Evolutionary conservation across 495 filamentous ascomycete genomes (phyloP), one percentile per base, ranked within the genome.

Genomic region (Aspergillus asperescens): DNA sequence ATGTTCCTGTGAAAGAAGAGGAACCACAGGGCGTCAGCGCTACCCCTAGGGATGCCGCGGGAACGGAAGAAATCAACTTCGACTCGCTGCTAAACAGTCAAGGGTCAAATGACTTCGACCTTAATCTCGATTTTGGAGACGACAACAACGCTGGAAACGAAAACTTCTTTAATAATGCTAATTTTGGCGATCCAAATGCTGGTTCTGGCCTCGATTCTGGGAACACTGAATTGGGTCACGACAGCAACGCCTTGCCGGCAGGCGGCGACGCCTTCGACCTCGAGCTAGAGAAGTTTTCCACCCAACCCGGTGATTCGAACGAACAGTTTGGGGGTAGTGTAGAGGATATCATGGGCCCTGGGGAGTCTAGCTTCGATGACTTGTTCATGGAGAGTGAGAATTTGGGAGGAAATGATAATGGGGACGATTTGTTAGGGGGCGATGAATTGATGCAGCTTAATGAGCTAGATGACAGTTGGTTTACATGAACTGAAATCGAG

Each of bases 321-420:
- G 53, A 50, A 12, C 52, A 53, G 29, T 35, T 46, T n/a, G 55
- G 62, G 5, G 48, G 35, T 27, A 50, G 40, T 34, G 58, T 58
- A 39, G 71, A 76, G 7, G 72, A 76, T 55, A 59, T 71, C 18
- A 74, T 75, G 64, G 68, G 49, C 6, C 71, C 68, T 4, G 73
- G 71, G n/a, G 72, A 73, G 57, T 75, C 75, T 2, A 77, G 61
- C 46, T 76, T 77, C 27, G 76, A 79, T 43, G 76, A 79, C 45
- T 45, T 77, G 16, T 78, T 79, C 55, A 64, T 76, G 64, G 73
- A 74, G 31, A 73, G 49, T 16, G 71, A 74, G 7, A 69, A 70
- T 43, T 47, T 72, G 35, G 71, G 58, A 8, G 68, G 63, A 4
- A 64, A 65, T 5, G 62, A 62, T 0, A 51, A 40, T 10, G 69